Evolutionary conservation across 345 rosid species (phyloP), one percentile per base, ranked within the genome.

Genomic region (Punica granatum): DNA sequence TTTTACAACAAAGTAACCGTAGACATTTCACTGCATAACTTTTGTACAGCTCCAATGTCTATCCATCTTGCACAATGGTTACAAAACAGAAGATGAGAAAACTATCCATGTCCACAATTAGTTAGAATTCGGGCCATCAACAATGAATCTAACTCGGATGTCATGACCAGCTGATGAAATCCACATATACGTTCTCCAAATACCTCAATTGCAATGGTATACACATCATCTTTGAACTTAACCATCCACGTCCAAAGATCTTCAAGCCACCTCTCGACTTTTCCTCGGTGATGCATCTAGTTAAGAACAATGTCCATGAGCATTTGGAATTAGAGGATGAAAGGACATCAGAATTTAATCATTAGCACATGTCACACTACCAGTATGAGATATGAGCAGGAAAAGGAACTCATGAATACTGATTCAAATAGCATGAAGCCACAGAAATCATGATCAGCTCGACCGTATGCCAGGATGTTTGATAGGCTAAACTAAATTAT

Each of bases 231-330:
- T 75, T 92, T 94, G 81, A 89, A 88, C 78, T 86, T 85, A 71
- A 82, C 74, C 88, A 88, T 83, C 91, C 90, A 88, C 63, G 78
- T 68, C 97, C 97, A 94, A 71, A 94, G 79, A 72, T 91, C 95
- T 74, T 84, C 89, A 26, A 82, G 76, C 92, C 92, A 87, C 65
- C 81, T 74, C 53, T 89, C 92, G 75, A 94, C 86, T 75, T 88
- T 85, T 69, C 91, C 86, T 62, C 44, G 78, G 73, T 66, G 82
- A 48, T 70, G 87, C 76, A 82, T 81, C 94, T 93, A 77, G 26
- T 43, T 16, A 58, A 60, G 66, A 67, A 61, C 26, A 78, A 58
- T 51, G 25, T 15, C 69, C 28, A 54, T 60, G 42, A 70, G 67
- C 10, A 64, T 53, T 41, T 6, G 37, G 19, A 11, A n/a, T 14